These are phyloP conservation scores for Piper longum DNA, from an alignment of 164 flowering plant genomes.

Conservation along the genomic window DNA sequence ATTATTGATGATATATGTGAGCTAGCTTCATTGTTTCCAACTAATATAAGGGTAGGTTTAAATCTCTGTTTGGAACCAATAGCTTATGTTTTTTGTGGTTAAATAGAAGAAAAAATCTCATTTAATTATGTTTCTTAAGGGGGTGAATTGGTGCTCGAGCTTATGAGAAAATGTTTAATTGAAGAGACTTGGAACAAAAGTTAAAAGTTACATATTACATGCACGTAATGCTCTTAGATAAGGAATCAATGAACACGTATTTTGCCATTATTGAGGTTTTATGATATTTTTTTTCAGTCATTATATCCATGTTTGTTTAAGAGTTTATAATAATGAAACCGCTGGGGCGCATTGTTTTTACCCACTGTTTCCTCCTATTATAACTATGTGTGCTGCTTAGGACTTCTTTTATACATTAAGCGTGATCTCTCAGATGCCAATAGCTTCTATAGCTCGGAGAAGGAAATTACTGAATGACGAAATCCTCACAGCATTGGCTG, in stretches of 20 bases:
- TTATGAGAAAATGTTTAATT: background rate
- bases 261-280: too few species aligned
- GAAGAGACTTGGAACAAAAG: background rate
- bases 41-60: slow-evolving; percentile 1
- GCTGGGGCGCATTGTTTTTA: too few species aligned
- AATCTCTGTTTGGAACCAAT: background rate
- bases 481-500: slow-evolving; percentile 57
- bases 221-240: background rate
- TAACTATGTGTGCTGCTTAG: background rate
- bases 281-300: background rate
- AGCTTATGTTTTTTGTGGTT: background rate
- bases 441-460: slow-evolving; percentile 73
- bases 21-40: slow-evolving; percentile 43
- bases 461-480: slow-evolving; percentile 65
- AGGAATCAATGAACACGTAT: too few species aligned
- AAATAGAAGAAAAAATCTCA: background rate
- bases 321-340: background rate
- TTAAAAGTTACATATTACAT: background rate
- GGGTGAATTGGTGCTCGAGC: background rate
- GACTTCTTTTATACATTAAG: background rate
- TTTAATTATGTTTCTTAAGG: too few species aligned
- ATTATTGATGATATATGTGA: slow-evolving; percentile 40
- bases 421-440: slow-evolving; percentile 33
- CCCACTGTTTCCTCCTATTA: background rate
- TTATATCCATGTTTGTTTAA: too few species aligned